Percentiles rank a stretch among this genome's conserved stretches.
These are phyloP conservation scores for Alternaria arbusti DNA, from an alignment of 2,329 filamentous ascomycete species.

Conservation along the genomic window DNA sequence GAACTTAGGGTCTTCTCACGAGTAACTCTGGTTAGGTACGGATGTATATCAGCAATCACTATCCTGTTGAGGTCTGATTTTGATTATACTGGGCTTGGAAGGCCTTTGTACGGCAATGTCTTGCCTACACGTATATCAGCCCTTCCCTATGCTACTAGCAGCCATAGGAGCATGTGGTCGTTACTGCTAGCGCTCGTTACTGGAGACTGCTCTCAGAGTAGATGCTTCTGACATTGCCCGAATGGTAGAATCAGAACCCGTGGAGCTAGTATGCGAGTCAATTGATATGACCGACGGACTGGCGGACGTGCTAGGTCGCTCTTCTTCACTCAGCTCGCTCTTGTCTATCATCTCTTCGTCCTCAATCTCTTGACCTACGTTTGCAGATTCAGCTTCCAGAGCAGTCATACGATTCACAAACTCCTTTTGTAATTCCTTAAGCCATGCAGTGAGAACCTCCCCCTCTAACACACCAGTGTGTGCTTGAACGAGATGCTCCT, in stretches of 20 bases:
- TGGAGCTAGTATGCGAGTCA: constrained; percentile 25
- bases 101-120: neutral
- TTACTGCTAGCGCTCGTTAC: constrained; percentile 27
- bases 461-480: constrained; percentile 69
- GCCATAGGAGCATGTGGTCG: neutral
- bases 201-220: constrained; percentile 32
- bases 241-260: constrained; percentile 20
- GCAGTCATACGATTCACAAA: constrained; percentile 75
- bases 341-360: constrained; percentile 18
- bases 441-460: constrained; percentile 66
- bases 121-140: neutral
- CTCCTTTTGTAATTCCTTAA: constrained; percentile 73
- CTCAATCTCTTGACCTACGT: constrained; percentile 13
- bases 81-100: neutral
- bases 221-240: constrained; percentile 25
- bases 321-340: constrained; percentile 14
- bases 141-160: neutral
- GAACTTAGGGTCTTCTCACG: neutral
- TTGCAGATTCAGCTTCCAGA: constrained; percentile 59
- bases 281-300: constrained; percentile 31
- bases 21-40: neutral
- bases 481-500: constrained; percentile 75
- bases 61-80: neutral
- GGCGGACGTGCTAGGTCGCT: constrained; percentile 18
- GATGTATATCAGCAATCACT: neutral